A percentile compares a stretch with the other conserved stretches of the same genome.
Evolutionary conservation across 208 protist genomes (phyloP).

Genomic region (Trypanosoma boissoni): DNA sequence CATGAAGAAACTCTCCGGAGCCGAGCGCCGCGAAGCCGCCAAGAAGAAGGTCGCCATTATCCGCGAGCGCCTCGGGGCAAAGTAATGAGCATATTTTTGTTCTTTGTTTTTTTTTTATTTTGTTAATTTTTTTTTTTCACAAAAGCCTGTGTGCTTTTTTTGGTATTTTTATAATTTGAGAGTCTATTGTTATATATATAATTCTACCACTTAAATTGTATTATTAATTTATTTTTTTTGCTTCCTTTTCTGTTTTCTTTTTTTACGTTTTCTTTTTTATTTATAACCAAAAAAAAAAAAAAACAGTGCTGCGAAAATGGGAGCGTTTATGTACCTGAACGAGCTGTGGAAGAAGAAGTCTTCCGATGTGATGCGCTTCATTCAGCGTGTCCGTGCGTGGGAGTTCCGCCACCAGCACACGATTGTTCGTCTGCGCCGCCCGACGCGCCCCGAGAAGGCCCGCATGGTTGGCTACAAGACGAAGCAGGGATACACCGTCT

Average conservation of each 20-base stretch:
- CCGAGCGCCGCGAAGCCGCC: slow-evolving; percentile 53
- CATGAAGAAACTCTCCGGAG: slow-evolving; percentile 43
- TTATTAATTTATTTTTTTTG: slow-evolving; percentile 3
- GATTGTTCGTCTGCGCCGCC: slow-evolving; percentile 91
- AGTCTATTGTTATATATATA: slow-evolving; percentile 10
- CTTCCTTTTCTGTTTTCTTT: slow-evolving; percentile 21
- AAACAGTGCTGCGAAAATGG: too few species aligned
- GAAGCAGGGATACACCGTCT: slow-evolving; percentile 99
- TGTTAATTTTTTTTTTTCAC: slow-evolving; percentile 10
- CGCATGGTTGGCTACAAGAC: slow-evolving; percentile 99
- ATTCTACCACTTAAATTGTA: slow-evolving; percentile 4
- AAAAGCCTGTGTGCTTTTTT: slow-evolving; percentile 1
- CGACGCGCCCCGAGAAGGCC: slow-evolving; percentile 99
- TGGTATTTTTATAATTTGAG: background rate
- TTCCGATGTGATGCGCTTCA: slow-evolving; percentile 99
- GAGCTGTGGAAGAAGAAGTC: slow-evolving; percentile 99
- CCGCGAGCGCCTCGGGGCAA: slow-evolving; percentile 44
- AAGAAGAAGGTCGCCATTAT: slow-evolving; percentile 68
- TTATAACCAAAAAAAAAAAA: too few species aligned
- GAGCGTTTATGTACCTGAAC: slow-evolving; percentile 99
- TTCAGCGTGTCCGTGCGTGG: slow-evolving; percentile 98
- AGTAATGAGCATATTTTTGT: slow-evolving; percentile 8
- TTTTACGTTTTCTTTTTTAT: too few species aligned
- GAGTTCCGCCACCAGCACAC: slow-evolving; percentile 98
- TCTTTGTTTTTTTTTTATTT: slow-evolving; percentile 16